Base-by-base conservation (phyloP, 495 filamentous ascomycete species). In the Podospora appendiculata region DNA sequence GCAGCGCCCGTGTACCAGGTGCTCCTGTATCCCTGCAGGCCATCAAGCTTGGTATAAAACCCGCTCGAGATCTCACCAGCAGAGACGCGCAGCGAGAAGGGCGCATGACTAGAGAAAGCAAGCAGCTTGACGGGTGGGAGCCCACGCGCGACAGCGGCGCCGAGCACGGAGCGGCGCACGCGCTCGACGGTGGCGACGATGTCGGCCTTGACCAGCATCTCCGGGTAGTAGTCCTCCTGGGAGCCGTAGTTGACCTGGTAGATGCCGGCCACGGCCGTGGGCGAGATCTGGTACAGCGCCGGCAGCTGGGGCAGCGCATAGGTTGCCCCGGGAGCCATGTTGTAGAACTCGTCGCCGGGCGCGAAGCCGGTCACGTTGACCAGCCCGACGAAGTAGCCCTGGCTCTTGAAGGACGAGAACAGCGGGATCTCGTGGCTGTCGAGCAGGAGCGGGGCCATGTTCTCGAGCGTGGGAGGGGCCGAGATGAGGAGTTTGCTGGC, bases 1-100 rank as follows among this genome's bases (percentile, higher is more conserved):
- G 62, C 60, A 11, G 77, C 76, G 6, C 77, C 77, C 0, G 77
- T 80, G 48, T 73, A 83, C 42, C 53, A 83, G 10, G 76, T 80
- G 18, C 70, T 67, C 40, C 69, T 58, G 19, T 71, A 51, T 3
- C 79, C 79, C 57, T 83, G 78, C 50, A 82, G 50, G 10, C 40
- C 61, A 55, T 75, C 65, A 34, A 78, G 44, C n/a, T 72, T 53
- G 32, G 64, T 52, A 47, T 83, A 83, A 40, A 81, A 80, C 1
- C 78, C 78, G 10, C 25, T 35, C 12, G 10, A 11, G 25, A 47
- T 47, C 8, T 12, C 19, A 4, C 8, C 18, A 4, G 32, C 19
- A 3, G 10, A 11, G 19, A 47, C 45, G 4, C 11, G 19, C 45
- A 47, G 19, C 45, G 8, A 12, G 32, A 47, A 47, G 13, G 45